Conservation (phyloP, 176 grass and related monocot species). For the Dendrocalamus sinicus region DNA sequence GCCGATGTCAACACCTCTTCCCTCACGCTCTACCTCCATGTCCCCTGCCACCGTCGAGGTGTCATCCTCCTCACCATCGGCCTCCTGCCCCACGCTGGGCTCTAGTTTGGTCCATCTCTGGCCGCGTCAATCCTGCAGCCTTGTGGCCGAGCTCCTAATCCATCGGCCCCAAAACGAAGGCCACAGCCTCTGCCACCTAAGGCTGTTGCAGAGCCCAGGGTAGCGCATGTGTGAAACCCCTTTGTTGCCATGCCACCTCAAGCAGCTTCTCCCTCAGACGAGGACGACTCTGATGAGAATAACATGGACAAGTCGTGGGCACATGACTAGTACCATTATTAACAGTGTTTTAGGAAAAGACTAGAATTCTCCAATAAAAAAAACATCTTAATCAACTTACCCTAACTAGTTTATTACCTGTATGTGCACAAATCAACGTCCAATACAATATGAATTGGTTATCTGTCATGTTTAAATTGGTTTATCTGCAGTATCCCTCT, state of each 20-base stretch:
- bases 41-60: not conserved
- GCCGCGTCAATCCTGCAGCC: conserved; percentile 39
- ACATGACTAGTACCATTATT: not conserved
- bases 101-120: conserved; percentile 39
- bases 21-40: too few species aligned
- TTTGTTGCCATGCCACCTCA: conserved; percentile 24
- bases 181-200: not conserved
- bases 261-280: not conserved
- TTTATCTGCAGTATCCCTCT: not conserved
- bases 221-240: conserved; percentile 42
- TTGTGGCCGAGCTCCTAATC: conserved; percentile 24
- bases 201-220: too few species aligned
- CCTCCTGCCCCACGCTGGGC: conserved; percentile 37
- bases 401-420: too few species aligned
- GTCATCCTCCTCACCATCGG: conserved; percentile 41
- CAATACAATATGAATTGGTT: not conserved
- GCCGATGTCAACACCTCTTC: too few species aligned
- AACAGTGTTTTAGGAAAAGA: not conserved
- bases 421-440: not conserved
- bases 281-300: conserved; percentile 16
- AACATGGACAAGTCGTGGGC: conserved; percentile 33
- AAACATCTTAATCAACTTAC: too few species aligned
- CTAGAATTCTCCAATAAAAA: too few species aligned
- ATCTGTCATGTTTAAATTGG: not conserved
- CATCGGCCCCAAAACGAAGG: not conserved